Percentiles rank a stretch among this genome's conserved stretches.
These are phyloP conservation scores for Coniella lustricola DNA, from an alignment of 2,329 filamentous ascomycete genomes.

Conservation along the genomic window DNA sequence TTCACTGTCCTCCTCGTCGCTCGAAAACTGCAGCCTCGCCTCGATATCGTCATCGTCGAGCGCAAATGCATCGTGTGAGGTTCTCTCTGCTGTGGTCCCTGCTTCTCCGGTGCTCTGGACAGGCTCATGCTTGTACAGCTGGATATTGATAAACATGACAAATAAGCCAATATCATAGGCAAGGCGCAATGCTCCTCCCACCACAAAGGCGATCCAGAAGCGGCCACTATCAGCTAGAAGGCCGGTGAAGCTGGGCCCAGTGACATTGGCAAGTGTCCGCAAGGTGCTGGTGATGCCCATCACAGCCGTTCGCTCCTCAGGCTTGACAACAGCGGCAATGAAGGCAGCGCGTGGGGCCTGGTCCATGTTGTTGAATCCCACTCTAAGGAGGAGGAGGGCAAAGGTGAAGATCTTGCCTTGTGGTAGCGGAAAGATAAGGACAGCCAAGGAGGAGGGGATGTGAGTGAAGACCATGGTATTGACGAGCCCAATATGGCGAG, in stretches of 20 bases:
- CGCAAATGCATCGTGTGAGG: slow-evolving; percentile 10
- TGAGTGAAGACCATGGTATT: slow-evolving; percentile 60
- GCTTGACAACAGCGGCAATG: slow-evolving; percentile 58
- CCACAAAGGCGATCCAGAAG: slow-evolving; percentile 58
- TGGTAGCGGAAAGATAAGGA: slow-evolving; percentile 53
- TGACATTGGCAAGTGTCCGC: slow-evolving; percentile 50
- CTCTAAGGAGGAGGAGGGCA: slow-evolving; percentile 49
- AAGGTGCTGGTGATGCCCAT: slow-evolving; percentile 61
- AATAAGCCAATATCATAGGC: slow-evolving; percentile 49
- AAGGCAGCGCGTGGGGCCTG: slow-evolving; percentile 60
- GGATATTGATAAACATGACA: slow-evolving; percentile 52
- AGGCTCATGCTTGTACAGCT: slow-evolving; percentile 40
- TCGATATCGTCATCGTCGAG: slow-evolving; percentile 6
- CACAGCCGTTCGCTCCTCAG: slow-evolving; percentile 60
- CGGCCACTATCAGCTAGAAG: slow-evolving; percentile 41
- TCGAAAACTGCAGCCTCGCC: slow-evolving; percentile 11
- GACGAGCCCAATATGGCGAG: slow-evolving; percentile 51
- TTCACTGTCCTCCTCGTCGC: slow-evolving; percentile 2
- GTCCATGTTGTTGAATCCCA: slow-evolving; percentile 62
- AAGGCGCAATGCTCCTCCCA: slow-evolving; percentile 45
- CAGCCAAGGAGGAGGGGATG: slow-evolving; percentile 54
- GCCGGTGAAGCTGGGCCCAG: slow-evolving; percentile 49
- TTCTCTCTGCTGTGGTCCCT: not conserved
- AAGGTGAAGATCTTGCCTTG: slow-evolving; percentile 43
- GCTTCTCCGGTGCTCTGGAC: not conserved